These are phyloP conservation scores for Tulasnella sp. DNA, from an alignment of 768 basidiomycete species.

Conservation along the genomic window DNA sequence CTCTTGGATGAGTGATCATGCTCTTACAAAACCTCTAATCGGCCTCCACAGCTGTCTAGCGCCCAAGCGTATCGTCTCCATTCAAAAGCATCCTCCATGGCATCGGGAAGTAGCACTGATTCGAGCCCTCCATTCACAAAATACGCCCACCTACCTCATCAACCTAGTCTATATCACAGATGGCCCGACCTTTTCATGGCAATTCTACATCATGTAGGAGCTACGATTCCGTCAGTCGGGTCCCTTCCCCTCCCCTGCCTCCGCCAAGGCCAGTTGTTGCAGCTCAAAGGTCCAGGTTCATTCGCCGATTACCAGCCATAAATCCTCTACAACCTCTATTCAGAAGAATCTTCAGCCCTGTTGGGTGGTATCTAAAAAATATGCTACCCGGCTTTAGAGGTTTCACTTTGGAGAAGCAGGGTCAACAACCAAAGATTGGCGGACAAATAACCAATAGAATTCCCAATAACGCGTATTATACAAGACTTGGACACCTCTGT, in stretches of 20 bases:
- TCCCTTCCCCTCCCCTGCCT: neutral
- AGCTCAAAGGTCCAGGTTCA: neutral
- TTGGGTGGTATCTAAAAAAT: neutral
- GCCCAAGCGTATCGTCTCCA: neutral
- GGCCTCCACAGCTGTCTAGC: neutral
- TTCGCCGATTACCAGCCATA: neutral
- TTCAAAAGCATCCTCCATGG: neutral
- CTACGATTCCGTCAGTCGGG: neutral
- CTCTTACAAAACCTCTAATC: neutral
- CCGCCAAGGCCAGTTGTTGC: neutral
- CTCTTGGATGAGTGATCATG: neutral
- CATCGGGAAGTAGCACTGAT: neutral
- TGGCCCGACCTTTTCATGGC: neutral
- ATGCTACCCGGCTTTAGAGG: neutral
- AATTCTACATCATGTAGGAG: neutral
- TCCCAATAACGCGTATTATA: neutral
- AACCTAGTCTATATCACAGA: neutral
- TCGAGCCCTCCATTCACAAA: neutral
- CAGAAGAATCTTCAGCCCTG: neutral
- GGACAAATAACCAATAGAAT: neutral
- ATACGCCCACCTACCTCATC: neutral
- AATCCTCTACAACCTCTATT: neutral
- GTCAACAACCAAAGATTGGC: neutral
- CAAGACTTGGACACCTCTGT: neutral
- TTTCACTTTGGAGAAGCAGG: neutral